phyloP scores from a whole-genome alignment of 2,329 filamentous ascomycete species.

The Lasiodiplodia gonubiensis region DNA sequence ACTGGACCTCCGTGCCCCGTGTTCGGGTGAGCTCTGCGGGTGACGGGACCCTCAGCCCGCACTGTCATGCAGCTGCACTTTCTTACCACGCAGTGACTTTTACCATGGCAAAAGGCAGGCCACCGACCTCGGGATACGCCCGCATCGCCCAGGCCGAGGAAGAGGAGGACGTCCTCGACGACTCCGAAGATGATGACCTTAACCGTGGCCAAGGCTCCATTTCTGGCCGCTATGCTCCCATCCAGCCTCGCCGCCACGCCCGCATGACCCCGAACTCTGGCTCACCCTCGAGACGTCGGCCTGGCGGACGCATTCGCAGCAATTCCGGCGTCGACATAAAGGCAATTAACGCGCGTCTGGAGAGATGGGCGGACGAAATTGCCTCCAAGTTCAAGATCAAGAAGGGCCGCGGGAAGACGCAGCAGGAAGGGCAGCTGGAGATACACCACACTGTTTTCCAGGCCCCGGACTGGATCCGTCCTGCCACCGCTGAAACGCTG shows the following conservation, averaged over 20 bases:
- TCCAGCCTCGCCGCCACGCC: constrained; percentile 52
- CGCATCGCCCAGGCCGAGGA: constrained; percentile 60
- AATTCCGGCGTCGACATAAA: constrained; percentile 96
- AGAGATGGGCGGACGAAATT: constrained; percentile 98
- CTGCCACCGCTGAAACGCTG: constrained; percentile 76
- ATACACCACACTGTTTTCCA: constrained; percentile 99
- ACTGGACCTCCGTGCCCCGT: constrained; percentile 8
- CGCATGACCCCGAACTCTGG: constrained; percentile 51
- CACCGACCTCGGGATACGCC: constrained; percentile 57
- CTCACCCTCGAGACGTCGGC: constrained; percentile 41
- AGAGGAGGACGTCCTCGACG: constrained; percentile 50
- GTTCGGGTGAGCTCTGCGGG: constrained; percentile 2
- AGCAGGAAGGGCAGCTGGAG: constrained; percentile 85
- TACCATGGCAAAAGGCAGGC: constrained; percentile 41
- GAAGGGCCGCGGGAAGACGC: constrained; percentile 72
- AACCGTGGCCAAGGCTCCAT: constrained; percentile 42
- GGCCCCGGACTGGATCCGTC: constrained; percentile 83
- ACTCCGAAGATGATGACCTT: constrained; percentile 43
- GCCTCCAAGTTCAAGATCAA: constrained; percentile 93
- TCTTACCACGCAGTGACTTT: constrained; percentile 8
- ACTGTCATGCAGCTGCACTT: constrained; percentile 14
- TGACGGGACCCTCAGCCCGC: constrained; percentile 17
- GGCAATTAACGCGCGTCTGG: constrained; percentile 93
- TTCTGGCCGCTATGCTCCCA: constrained; percentile 53
- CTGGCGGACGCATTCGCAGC: constrained; percentile 62